Percentiles rank a stretch among this genome's conserved stretches.
Conservation (phyloP, 306 rosid genomes). For the Dryas octopetala region DNA sequence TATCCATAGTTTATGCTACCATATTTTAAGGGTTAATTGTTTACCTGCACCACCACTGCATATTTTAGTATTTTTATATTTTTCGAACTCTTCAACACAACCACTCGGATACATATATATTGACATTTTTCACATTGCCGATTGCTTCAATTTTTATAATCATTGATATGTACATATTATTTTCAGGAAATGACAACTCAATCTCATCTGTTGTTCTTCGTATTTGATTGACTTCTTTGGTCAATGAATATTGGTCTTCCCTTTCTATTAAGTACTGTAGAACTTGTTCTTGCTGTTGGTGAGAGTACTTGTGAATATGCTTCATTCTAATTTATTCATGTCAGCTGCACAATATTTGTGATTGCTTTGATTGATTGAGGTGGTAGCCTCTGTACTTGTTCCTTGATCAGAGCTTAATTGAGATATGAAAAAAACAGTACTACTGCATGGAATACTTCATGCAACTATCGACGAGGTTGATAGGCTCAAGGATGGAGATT, state of each 20-base stretch:
- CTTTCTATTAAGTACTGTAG: background rate
- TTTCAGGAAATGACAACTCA: background rate
- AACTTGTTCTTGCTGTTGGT: background rate
- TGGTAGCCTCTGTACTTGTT: background rate
- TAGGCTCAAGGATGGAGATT: constrained; percentile 24
- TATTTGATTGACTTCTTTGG: constrained; percentile 6
- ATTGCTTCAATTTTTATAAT: constrained; percentile 1
- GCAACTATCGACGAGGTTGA: constrained; percentile 40
- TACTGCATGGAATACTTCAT: constrained; percentile 48
- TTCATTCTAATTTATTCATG: background rate
- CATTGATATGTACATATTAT: background rate
- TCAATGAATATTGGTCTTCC: background rate
- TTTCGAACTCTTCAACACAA: constrained; percentile 15
- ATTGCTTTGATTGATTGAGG: background rate
- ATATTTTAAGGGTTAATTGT: background rate
- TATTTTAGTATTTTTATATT: background rate
- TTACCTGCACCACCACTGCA: constrained; percentile 32
- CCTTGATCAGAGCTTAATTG: background rate
- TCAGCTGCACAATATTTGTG: background rate
- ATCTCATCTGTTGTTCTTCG: constrained; percentile 5
- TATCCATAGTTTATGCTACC: background rate
- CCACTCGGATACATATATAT: background rate
- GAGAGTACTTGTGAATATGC: background rate
- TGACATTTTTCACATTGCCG: background rate
- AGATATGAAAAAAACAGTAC: constrained; percentile 14